These are phyloP conservation scores for Xylariaceae sp. DNA, from an alignment of 2,329 filamentous ascomycete species.

Conservation along the genomic window DNA sequence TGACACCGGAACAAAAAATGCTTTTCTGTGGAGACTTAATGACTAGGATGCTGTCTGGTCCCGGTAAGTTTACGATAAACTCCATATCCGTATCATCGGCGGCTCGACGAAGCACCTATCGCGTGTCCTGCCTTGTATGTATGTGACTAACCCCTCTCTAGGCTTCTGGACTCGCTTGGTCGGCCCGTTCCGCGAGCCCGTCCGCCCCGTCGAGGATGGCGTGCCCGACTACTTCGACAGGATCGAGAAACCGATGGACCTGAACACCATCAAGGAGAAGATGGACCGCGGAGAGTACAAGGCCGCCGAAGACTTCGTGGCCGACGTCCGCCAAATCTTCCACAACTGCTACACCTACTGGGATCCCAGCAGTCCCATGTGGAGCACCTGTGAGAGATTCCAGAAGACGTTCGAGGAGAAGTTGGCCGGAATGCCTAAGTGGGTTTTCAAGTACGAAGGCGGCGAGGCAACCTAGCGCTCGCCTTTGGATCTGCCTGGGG, in stretches of 20 bases:
- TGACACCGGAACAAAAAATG: conserved; percentile 50
- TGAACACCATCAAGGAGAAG: conserved; percentile 62
- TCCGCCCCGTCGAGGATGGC: conserved; percentile 58
- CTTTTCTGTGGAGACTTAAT: conserved; percentile 62
- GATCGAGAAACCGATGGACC: conserved; percentile 64
- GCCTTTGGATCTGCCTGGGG: no score
- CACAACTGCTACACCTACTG: conserved; percentile 68
- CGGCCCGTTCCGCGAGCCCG: conserved; percentile 62
- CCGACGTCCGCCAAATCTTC: conserved; percentile 64
- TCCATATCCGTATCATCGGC: neutral
- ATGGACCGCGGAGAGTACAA: conserved; percentile 58
- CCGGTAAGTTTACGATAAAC: conserved; percentile 45
- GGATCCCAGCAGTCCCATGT: conserved; percentile 58
- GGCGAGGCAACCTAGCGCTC: conserved; percentile 44
- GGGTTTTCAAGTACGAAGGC: conserved; percentile 57
- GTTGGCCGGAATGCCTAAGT: conserved; percentile 61
- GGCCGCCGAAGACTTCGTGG: conserved; percentile 55
- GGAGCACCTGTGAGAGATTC: conserved; percentile 57
- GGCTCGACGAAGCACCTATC: neutral
- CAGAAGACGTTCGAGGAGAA: conserved; percentile 63
- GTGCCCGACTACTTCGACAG: conserved; percentile 65
- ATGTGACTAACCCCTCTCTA: conserved; percentile 32
- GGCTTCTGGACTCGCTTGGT: conserved; percentile 70
- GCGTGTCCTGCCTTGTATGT: no score
- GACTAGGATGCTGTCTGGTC: conserved; percentile 62